These are phyloP conservation scores for Tolypocladium inflatum DNA, from an alignment of 2,329 filamentous ascomycete genomes.

Conservation along the genomic window DNA sequence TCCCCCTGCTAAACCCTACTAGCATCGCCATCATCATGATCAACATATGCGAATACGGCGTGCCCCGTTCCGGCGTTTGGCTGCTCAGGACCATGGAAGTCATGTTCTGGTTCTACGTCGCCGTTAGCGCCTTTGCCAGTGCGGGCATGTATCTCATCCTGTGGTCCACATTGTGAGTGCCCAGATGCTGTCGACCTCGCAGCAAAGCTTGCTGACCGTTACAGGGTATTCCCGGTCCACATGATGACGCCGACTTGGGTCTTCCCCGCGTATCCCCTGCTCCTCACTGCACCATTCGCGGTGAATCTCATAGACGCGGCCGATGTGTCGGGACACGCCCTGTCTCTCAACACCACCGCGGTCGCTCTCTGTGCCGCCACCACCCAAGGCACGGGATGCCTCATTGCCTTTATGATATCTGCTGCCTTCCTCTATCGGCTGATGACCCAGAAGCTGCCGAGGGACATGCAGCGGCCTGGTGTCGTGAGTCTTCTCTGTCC, in stretches of 20 bases:
- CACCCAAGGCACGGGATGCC: slow-evolving; percentile 44
- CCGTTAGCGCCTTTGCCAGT: slow-evolving; percentile 56
- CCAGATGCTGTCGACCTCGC: not conserved
- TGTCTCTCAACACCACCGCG: slow-evolving; percentile 25
- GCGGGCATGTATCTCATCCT: slow-evolving; percentile 66
- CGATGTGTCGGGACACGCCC: slow-evolving; percentile 10
- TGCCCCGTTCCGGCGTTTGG: slow-evolving; percentile 52
- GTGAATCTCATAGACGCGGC: slow-evolving; percentile 41
- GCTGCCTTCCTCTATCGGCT: slow-evolving; percentile 76
- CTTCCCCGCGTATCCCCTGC: slow-evolving; percentile 73
- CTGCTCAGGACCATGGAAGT: slow-evolving; percentile 49
- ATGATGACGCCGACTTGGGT: slow-evolving; percentile 87
- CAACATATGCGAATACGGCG: slow-evolving; percentile 69
- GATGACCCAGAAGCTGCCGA: slow-evolving; percentile 79
- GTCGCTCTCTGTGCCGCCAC: slow-evolving; percentile 40
- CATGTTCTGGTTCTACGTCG: slow-evolving; percentile 67
- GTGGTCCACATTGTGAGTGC: slow-evolving; percentile 48
- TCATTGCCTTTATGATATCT: slow-evolving; percentile 67
- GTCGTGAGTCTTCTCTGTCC: slow-evolving; percentile 45
- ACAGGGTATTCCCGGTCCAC: slow-evolving; percentile 53
- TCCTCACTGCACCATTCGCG: slow-evolving; percentile 68
- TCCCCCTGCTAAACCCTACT: too few species aligned
- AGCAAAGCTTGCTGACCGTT: not conserved
- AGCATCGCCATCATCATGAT: slow-evolving; percentile 65
- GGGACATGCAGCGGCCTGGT: slow-evolving; percentile 65